phyloP scores from a whole-genome alignment of 2,329 filamentous ascomycete genomes.

The Pseudogymnoascus sp. region DNA sequence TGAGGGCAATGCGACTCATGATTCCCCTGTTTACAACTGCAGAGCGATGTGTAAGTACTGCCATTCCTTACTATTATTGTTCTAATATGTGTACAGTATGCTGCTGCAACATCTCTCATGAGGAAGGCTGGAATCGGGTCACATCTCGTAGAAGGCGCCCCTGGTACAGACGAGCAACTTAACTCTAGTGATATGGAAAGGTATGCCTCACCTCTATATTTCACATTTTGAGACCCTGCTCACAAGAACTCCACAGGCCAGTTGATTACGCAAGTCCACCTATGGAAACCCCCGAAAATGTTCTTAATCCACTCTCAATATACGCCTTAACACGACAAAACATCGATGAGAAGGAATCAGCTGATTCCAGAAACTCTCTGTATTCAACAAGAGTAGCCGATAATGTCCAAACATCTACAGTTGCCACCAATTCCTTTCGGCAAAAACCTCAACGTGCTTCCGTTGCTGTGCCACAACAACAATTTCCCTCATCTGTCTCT shows the following conservation, averaged over 20 bases:
- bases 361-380: constrained; percentile 16
- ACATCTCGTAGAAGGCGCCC: constrained; percentile 9
- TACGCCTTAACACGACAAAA: constrained; percentile 24
- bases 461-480: not conserved
- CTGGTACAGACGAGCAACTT: not conserved
- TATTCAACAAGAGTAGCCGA: not conserved
- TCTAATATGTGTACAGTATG: not conserved
- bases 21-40: constrained; percentile 7
- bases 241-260: not conserved
- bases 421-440: not conserved
- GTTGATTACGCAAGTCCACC: constrained; percentile 13
- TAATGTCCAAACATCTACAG: not conserved
- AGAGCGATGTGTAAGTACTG: constrained; percentile 5
- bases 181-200: not conserved
- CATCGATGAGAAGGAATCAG: constrained; percentile 23
- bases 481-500: not conserved
- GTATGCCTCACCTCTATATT: not conserved
- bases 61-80: not conserved
- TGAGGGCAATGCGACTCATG: constrained; percentile 9
- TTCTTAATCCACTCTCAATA: constrained; percentile 25
- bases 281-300: constrained; percentile 22
- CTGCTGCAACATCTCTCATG: constrained; percentile 12
- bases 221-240: not conserved
- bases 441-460: not conserved
- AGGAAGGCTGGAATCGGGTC: constrained; percentile 11